Base-by-base conservation (phyloP, 306 rosid genomes). In the Cicer bijugum region DNA sequence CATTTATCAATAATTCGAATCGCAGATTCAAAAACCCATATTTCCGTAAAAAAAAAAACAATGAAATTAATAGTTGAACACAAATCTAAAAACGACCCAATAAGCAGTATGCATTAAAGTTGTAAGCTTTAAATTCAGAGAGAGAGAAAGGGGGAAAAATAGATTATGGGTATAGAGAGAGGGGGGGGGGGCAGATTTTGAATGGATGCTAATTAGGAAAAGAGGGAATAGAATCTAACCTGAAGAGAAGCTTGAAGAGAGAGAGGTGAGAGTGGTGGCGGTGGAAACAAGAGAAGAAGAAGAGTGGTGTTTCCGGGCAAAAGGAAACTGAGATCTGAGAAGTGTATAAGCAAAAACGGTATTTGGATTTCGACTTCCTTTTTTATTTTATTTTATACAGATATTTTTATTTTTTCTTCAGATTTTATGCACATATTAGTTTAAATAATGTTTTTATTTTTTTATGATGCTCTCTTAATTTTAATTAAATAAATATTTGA, bases 251-350 rank as follows among this genome's bases (percentile, higher is more conserved):
- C 58, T 63, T 63, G 12, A 19, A 28, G 1, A 55, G 69, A 63
- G 19, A n/a, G 37, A 42, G 17, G 20, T 7, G 17, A n/a, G 2
- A n/a, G 50, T 20, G 28, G 35, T 16, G 17, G 42, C 20, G 37
- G 42, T 6, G 28, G 67, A 19, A 79, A 4, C 2, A 57, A 23
- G 63, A 20, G 19, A 6, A 6, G 44, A 64, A 20, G 23, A 20
- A 67, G 28, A 7, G 39, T 9, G 67, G 45, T 46, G 17, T 17
- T 43, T 44, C 67, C 38, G 72, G 72, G 61, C n/a, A 19, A 80
- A 43, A 65, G 58, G 72, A 66, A 68, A 33, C 46, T 75, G 69
- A 69, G 84, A 80, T 80, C 77, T 55, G 74, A 46, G 81, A 80
- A 42, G 23, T 8, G 48, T 66, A 46, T 9, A 79, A 14, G 64